Evolutionary conservation across 495 filamentous ascomycete genomes (phyloP).

Genomic region (Aspergillus taichungensis): DNA sequence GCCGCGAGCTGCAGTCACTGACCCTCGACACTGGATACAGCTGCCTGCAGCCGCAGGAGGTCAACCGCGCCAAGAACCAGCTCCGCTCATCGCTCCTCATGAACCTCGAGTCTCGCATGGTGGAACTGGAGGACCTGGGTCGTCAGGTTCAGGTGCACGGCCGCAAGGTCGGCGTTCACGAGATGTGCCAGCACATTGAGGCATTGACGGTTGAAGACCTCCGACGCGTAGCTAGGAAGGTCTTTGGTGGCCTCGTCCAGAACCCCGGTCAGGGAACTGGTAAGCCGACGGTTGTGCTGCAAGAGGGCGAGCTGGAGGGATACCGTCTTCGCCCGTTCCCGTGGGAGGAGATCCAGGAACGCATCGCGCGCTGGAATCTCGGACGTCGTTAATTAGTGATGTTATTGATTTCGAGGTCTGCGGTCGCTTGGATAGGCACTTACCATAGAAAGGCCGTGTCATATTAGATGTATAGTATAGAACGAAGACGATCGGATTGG

Average conservation of each 20-base stretch:
- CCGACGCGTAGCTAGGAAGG: slow-evolving; percentile 68
- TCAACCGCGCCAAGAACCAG: slow-evolving; percentile 97
- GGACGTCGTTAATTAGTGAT: slow-evolving; percentile 49
- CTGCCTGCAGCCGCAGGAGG: slow-evolving; percentile 66
- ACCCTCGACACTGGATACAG: slow-evolving; percentile 61
- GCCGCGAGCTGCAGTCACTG: slow-evolving; percentile 73
- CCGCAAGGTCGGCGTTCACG: slow-evolving; percentile 76
- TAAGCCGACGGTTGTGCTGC: slow-evolving; percentile 88
- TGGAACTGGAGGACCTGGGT: slow-evolving; percentile 95
- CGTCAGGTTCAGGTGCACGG: slow-evolving; percentile 94
- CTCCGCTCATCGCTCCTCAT: slow-evolving; percentile 83
- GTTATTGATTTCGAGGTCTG: background rate
- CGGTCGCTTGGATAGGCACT: too few relatives aligned
- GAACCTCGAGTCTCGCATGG: slow-evolving; percentile 97
- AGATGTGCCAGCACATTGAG: slow-evolving; percentile 90
- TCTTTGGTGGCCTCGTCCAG: slow-evolving; percentile 67
- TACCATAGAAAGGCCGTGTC: too few relatives aligned
- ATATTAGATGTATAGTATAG: too few relatives aligned
- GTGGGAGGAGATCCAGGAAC: slow-evolving; percentile 87
- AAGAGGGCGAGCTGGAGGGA: slow-evolving; percentile 54
- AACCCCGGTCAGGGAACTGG: slow-evolving; percentile 77
- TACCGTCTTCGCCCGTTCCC: slow-evolving; percentile 43
- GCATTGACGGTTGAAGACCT: slow-evolving; percentile 72
- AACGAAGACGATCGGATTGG: too few relatives aligned
- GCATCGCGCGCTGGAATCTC: slow-evolving; percentile 75